Percentiles rank a stretch among this genome's conserved stretches.
Evolutionary conservation across 2,329 filamentous ascomycete species (phyloP).

Genomic region (Pseudogymnoascus sp.): DNA sequence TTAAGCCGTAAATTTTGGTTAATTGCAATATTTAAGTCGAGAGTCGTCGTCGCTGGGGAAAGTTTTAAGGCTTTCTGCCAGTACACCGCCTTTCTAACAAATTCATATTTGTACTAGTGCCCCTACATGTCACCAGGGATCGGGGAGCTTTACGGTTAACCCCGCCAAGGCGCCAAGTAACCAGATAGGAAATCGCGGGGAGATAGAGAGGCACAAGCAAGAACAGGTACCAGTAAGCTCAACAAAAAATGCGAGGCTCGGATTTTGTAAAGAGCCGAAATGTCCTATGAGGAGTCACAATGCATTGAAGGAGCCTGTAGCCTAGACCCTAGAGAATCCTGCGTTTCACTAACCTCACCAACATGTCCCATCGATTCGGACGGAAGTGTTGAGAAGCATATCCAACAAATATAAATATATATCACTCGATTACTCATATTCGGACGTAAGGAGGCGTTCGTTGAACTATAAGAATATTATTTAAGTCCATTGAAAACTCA

Average conservation of each 20-base stretch:
- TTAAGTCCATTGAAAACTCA: neutral
- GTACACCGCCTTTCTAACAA: constrained; percentile 5
- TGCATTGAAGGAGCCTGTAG: neutral
- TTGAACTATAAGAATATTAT: neutral
- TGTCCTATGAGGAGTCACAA: neutral
- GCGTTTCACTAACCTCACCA: neutral
- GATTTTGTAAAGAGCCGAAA: neutral
- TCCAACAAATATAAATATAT: neutral
- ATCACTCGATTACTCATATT: neutral
- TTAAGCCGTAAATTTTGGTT: neutral
- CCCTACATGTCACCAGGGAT: neutral
- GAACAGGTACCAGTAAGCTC: neutral
- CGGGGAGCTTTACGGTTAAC: neutral
- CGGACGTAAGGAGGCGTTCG: neutral
- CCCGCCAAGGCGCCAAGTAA: neutral
- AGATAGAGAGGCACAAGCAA: neutral
- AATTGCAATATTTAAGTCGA: constrained; percentile 1
- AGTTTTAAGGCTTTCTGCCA: constrained; percentile 10
- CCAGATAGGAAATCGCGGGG: neutral
- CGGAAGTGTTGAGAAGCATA: neutral
- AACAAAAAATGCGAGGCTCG: neutral
- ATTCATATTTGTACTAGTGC: neutral
- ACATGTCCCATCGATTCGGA: neutral
- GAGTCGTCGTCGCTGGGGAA: neutral
- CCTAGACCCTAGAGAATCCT: neutral